Base-by-base conservation (phyloP, 768 basidiomycete genomes). In the Phaeotremella skinneri region DNA sequence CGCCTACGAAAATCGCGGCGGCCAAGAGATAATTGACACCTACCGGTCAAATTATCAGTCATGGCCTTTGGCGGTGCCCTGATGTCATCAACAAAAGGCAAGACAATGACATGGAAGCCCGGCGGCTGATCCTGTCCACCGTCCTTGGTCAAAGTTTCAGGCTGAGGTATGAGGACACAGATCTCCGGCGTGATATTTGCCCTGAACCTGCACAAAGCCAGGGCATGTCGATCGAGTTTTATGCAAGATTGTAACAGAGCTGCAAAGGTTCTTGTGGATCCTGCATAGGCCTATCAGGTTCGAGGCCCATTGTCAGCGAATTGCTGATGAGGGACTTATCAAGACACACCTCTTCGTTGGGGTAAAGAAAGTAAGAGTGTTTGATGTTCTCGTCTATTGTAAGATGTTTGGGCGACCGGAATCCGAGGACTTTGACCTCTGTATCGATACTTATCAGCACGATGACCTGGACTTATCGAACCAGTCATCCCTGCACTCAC, bases 1-100 rank as follows among this genome's bases (percentile, higher is more conserved):
- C n/a, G n/a, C n/a, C n/a, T n/a, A n/a, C n/a, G n/a, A n/a, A n/a
- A n/a, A n/a, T n/a, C n/a, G n/a, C n/a, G n/a, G n/a, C n/a, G n/a
- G n/a, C n/a, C n/a, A n/a, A 16, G 45, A 54, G 16, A 34, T 49
- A 26, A 43, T n/a, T 4, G 37, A 32, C 11, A 62, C 71, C 52
- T 77, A 85, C 91, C 87, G 81, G 82, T 81, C 64, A 82, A 79
- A 5, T 81, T 85, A 55, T 84, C 81, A 20, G 85, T 83, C 11
- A 91, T 77, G 1, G 63, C 70, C 49, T 67, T 71, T 0, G 88
- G 86, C 4, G 88, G 88, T 20, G 82, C 81, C 49, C 96, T 85
- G 49, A 98, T 87, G 68, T 99, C 96, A 72, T 99, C 96, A 3
- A 89, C 88, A 73, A 89, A 99, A 0, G 94, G 93, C n/a, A 97